A percentile compares a stretch with the other conserved stretches of the same genome.
Conservation (phyloP, 331 rosid genomes). For the Malus hybrid region DNA sequence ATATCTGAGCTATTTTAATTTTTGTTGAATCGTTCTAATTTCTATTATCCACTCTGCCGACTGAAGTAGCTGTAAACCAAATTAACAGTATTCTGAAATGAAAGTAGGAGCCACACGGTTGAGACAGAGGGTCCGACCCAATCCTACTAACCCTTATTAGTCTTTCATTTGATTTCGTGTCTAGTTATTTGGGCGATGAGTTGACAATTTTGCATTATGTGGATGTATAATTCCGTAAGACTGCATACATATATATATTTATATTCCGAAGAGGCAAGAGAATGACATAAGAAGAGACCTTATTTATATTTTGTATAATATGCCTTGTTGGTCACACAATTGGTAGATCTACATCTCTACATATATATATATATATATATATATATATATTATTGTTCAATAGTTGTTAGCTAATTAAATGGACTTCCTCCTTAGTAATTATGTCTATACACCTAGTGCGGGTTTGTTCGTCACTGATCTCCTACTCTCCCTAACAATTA, state of each 20-base stretch:
- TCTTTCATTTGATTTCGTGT: background rate
- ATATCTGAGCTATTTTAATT: no score
- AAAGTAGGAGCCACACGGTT: background rate
- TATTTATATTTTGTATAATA: no score
- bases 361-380: background rate
- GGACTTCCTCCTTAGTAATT: background rate
- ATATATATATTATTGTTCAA: background rate
- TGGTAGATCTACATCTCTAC: background rate
- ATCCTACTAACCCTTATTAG: background rate
- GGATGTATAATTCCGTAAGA: background rate
- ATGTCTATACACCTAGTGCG: background rate
- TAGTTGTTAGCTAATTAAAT: background rate
- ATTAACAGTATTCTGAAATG: no score
- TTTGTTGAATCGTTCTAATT: no score
- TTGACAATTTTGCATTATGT: background rate
- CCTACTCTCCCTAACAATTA: no score
- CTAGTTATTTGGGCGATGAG: background rate
- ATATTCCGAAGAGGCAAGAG: background rate
- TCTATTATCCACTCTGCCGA: no score
- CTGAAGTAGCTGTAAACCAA: no score
- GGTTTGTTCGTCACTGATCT: no score
- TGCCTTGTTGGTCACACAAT: background rate
- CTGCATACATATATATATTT: background rate
- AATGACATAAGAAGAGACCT: background rate
- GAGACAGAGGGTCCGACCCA: background rate